These are phyloP conservation scores for Trichomonascaceae sp. DNA, from an alignment of 1,139 yeast species.

Conservation along the genomic window DNA sequence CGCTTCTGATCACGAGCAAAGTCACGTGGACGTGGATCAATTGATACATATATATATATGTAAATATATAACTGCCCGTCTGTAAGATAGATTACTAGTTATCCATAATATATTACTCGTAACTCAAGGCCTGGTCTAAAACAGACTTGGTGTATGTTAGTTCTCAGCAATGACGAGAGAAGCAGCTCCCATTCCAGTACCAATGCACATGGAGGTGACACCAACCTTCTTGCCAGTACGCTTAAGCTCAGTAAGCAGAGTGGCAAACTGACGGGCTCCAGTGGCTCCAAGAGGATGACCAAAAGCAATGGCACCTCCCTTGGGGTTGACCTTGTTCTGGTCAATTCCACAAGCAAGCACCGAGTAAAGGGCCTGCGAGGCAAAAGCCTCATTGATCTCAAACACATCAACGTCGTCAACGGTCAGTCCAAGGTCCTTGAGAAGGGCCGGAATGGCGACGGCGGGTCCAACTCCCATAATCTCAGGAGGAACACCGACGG, in stretches of 20 bases:
- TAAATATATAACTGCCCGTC: neutral
- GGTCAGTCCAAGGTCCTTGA: conserved; percentile 50
- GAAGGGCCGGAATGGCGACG: conserved; percentile 73
- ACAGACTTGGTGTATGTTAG: too few relatives aligned
- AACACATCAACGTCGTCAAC: conserved; percentile 57
- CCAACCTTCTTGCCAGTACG: conserved; percentile 61
- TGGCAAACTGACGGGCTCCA: conserved; percentile 90
- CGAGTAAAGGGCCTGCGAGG: conserved; percentile 81
- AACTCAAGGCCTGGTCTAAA: too few relatives aligned
- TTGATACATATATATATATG: too few relatives aligned
- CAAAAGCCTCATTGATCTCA: conserved; percentile 94
- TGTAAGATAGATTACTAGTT: too few relatives aligned
- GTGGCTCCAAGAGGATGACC: conserved; percentile 96
- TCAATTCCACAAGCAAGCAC: conserved; percentile 56
- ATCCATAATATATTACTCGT: too few relatives aligned
- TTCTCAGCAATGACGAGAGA: conserved; percentile 66
- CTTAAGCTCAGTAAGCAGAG: conserved; percentile 67
- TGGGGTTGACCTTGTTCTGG: conserved; percentile 62
- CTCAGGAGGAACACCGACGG: conserved; percentile 92
- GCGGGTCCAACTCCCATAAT: conserved; percentile 98
- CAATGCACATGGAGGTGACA: conserved; percentile 91
- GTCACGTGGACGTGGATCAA: too few relatives aligned
- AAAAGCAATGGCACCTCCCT: conserved; percentile 92
- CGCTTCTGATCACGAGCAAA: too few relatives aligned
- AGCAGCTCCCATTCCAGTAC: conserved; percentile 99